Conservation (phyloP, 768 basidiomycete genomes). For the Lentinula raphanica region DNA sequence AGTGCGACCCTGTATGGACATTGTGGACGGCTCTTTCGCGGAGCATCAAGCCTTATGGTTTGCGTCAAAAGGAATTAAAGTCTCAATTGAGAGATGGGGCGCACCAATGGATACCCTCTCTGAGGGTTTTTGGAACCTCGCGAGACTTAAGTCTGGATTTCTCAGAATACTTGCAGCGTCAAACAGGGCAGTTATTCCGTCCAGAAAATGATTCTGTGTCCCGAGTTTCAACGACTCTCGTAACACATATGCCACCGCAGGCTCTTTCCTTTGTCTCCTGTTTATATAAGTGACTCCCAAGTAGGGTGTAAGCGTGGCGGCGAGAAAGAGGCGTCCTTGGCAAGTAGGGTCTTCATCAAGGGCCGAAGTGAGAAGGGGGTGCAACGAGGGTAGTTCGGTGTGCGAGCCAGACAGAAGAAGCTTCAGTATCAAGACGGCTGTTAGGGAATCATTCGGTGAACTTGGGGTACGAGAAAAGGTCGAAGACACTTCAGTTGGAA, state of each 20-base stretch:
- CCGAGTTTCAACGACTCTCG: constrained; percentile 85
- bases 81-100: constrained; percentile 14
- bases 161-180: constrained; percentile 42
- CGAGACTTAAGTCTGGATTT: constrained; percentile 27
- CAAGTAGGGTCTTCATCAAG: constrained; percentile 33
- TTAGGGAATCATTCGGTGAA: constrained; percentile 39
- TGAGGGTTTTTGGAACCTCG: constrained; percentile 32
- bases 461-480: constrained; percentile 41
- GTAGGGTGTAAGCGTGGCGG: constrained; percentile 72
- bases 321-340: constrained; percentile 69
- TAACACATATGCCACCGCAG: constrained; percentile 64
- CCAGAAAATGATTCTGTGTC: constrained; percentile 67
- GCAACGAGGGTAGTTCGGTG: constrained; percentile 34
- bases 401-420: constrained; percentile 32
- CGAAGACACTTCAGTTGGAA: constrained; percentile 39
- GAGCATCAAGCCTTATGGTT: constrained; percentile 53
- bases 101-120: constrained; percentile 58
- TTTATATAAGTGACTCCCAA: constrained; percentile 51
- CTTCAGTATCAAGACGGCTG: constrained; percentile 55
- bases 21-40: constrained; percentile 66
- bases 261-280: constrained; percentile 55
- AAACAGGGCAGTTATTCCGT: constrained; percentile 69
- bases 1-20: constrained; percentile 53
- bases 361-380: constrained; percentile 41
- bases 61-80: not conserved